Evolutionary conservation across 1,139 yeast genomes (phyloP).

Genomic region (Debaryomyces nepalensis): DNA sequence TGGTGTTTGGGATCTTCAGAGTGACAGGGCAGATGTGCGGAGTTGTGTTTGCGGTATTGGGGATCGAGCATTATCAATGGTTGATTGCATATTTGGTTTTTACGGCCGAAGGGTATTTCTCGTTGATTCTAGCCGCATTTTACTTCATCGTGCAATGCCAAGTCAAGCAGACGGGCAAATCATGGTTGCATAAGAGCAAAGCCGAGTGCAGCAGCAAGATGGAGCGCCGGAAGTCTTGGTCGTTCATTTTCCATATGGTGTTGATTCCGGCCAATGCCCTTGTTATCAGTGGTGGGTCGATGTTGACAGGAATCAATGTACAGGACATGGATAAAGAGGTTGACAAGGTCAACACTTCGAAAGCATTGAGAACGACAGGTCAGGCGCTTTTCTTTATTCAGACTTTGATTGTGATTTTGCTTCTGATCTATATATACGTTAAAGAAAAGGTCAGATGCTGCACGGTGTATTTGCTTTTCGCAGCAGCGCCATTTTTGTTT

Average conservation of each 20-base stretch:
- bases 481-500: conserved; percentile 30
- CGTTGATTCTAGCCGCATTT: conserved; percentile 34
- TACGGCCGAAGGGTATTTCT: conserved; percentile 46
- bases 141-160: conserved; percentile 35
- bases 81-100: conserved; percentile 43
- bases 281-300: conserved; percentile 40
- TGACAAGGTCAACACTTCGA: conserved; percentile 25
- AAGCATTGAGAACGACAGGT: conserved; percentile 37
- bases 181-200: conserved; percentile 18
- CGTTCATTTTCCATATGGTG: conserved; percentile 25
- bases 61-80: conserved; percentile 35
- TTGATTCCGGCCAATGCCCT: conserved; percentile 42
- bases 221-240: no score
- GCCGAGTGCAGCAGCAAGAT: no score
- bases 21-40: conserved; percentile 42
- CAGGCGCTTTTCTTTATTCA: conserved; percentile 35
- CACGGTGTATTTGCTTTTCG: conserved; percentile 25
- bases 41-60: conserved; percentile 36
- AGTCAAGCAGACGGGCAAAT: conserved; percentile 20
- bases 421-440: conserved; percentile 24
- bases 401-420: conserved; percentile 24
- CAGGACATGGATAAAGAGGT: conserved; percentile 19
- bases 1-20: conserved; percentile 35
- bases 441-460: conserved; percentile 25
- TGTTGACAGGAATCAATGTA: conserved; percentile 30